Evolutionary conservation across 768 basidiomycete species (phyloP), one percentile per base, ranked within the genome.

Genomic region (Boletus pseudopeckii): DNA sequence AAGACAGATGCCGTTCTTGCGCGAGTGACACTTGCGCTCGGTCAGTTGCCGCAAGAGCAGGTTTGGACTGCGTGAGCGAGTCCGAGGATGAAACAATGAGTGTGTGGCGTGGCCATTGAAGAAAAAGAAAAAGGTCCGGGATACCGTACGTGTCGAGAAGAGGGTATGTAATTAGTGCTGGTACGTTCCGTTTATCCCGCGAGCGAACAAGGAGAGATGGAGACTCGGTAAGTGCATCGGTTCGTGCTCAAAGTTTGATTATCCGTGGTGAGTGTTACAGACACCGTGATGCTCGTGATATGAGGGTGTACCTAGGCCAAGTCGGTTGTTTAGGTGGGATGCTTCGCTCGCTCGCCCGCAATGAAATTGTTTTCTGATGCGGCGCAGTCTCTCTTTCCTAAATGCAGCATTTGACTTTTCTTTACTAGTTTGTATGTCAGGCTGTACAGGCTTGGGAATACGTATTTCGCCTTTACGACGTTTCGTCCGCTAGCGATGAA

Each of bases 381-480:
- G 64, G 60, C 56, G 52, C 39, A 45, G 41, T 45, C 42, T 42
- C 54, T 48, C 51, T 45, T 70, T 63, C 64, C 70, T 55, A 67
- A 59, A 62, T 60, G 56, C 32, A 60, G 63, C 50, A 54, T 62
- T 50, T 53, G 44, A 64, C 56, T 55, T 66, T 69, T 66, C 56
- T 53, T 52, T 52, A 58, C 63, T 58, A 52, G 60, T 33, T 52
- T 47, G 28, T 41, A 54, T 54, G 48, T 42, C 53, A 60, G 61
- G 64, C 69, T 68, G 66, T 69, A 68, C 67, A 61, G 55, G 58
- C 63, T 65, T 69, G 70, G 69, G 57, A 67, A 65, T 69, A 69
- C 64, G 58, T 67, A 69, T 60, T 57, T 67, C 56, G 65, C 54
- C 55, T 51, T 63, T 69, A 64, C 69, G 62, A 66, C 43, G 56